These are phyloP conservation scores for Exophiala dermatitidis DNA, from an alignment of 2,329 filamentous ascomycete species.

Conservation along the genomic window DNA sequence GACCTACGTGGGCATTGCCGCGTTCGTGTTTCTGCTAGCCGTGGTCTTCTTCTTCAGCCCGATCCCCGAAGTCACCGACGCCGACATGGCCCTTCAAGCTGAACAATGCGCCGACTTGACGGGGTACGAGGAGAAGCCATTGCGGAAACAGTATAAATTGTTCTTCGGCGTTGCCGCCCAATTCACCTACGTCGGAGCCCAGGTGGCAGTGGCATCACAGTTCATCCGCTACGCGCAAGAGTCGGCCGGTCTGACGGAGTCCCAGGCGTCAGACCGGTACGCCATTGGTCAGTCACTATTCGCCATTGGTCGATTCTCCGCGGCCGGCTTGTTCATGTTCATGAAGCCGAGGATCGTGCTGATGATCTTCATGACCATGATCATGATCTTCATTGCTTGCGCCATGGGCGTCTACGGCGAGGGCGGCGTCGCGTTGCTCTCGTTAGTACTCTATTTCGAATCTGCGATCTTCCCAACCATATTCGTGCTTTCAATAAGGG, in stretches of 20 bases:
- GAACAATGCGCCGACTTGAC: conserved; percentile 35
- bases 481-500: conserved; percentile 69
- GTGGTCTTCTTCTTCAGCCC: conserved; percentile 59
- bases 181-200: conserved; percentile 66
- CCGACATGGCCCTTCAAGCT: conserved; percentile 57
- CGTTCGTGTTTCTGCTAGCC: conserved; percentile 62
- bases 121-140: conserved; percentile 51
- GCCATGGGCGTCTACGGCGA: conserved; percentile 44
- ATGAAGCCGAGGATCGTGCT: conserved; percentile 63
- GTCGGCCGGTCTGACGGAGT: conserved; percentile 47
- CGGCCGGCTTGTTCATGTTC: conserved; percentile 60
- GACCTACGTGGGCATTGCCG: conserved; percentile 72
- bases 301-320: conserved; percentile 66
- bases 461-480: conserved; percentile 81
- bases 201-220: conserved; percentile 27
- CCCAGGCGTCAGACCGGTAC: conserved; percentile 59
- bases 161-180: conserved; percentile 71
- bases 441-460: too few relatives aligned
- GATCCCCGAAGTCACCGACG: conserved; percentile 56
- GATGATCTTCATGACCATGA: conserved; percentile 57
- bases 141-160: conserved; percentile 64
- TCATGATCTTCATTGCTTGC: conserved; percentile 53
- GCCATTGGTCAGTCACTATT: conserved; percentile 72
- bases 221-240: conserved; percentile 64
- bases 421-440: conserved; percentile 50